Evolutionary conservation across 306 rosid species (phyloP), one percentile per base, ranked within the genome.

Genomic region (Vicia villosa): DNA sequence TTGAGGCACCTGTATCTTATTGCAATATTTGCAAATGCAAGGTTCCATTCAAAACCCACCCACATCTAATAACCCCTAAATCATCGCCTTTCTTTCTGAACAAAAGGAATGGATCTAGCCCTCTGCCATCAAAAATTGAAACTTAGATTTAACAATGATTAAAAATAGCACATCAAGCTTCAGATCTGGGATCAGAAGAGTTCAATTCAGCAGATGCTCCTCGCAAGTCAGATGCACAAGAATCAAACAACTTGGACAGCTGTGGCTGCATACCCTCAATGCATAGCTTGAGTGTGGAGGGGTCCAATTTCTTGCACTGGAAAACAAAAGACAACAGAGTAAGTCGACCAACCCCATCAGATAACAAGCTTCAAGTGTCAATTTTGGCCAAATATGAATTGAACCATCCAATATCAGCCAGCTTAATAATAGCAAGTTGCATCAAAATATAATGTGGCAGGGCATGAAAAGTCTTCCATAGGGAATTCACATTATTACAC

Each of bases 21-120:
- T 91, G 90, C 92, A 89, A 86, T 87, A 87, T 89, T 84, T 84
- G 96, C 90, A 86, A 86, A 88, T 90, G 86, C 89, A 83, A 86
- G 89, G 75, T 82, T 88, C 84, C 84, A 75, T 77, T 87, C 86
- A 69, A 83, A 81, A 81, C 89, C 83, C 86, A 68, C 74, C 86
- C 76, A 68, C 82, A 77, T 81, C 83, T 74, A 72, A 72, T 81
- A 75, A 76, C 64, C 74, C 82, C 82, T 81, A 83, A 72, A 77
- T 82, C 89, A 73, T 77, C 78, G 59, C 79, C 86, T 74, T 78
- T 79, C 73, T 59, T 74, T 66, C 74, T 59, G 79, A 87, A 72
- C 78, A 74, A 86, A 86, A 72, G 81, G 68, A 65, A 82, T 64
- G 81, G 60, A 80, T 83, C 86, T 88, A 79, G 74, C 89, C 85